Evolutionary conservation across 2,329 filamentous ascomycete genomes (phyloP), one percentile per base, ranked within the genome.

Genomic region (Alternaria burnsii): DNA sequence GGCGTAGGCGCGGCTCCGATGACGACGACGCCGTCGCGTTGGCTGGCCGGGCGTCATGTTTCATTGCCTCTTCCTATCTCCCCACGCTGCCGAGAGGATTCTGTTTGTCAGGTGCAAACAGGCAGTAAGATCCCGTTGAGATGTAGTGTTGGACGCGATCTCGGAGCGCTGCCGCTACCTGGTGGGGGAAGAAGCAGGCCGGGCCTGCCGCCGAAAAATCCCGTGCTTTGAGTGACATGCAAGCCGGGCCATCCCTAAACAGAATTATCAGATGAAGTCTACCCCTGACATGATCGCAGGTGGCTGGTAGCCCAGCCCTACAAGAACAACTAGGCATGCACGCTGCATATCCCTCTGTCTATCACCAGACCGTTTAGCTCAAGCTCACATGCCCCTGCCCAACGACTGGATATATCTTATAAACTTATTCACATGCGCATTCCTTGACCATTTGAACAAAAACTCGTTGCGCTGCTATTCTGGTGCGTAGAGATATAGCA

Each of bases 71-170:
- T 47, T 24, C 6, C 30, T 24, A 4, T 28, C 48, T 20, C 44
- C 47, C 55, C 46, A 53, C 59, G 62, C 57, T 28, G 10, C 18
- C 14, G 24, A 43, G 34, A 26, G 41, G 40, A 59, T 52, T 52
- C 51, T 22, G 60, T 62, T 50, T 58, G 55, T 55, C 61, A 61
- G 48, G 56, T 43, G 48, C 36, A 60, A 46, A 43, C 26, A 36
- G 18, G n/a, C 36, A 16, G 55, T 44, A 36, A 38, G 43, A 50
- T 38, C 28, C 52, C 14, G 28, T 51, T 22, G 18, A 12, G 32
- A 48, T 14, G 43, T 26, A 18, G 43, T 50, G 32, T 18, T 42
- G 22, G 52, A 30, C 46, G 55, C 52, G 52, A 59, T 42, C 42
- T 52, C 55, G 55, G 59, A 51, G 44, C 30, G 48, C 12, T 30